Conservation (phyloP, 2,329 filamentous ascomycete species). For the Colletotrichum sp. region DNA sequence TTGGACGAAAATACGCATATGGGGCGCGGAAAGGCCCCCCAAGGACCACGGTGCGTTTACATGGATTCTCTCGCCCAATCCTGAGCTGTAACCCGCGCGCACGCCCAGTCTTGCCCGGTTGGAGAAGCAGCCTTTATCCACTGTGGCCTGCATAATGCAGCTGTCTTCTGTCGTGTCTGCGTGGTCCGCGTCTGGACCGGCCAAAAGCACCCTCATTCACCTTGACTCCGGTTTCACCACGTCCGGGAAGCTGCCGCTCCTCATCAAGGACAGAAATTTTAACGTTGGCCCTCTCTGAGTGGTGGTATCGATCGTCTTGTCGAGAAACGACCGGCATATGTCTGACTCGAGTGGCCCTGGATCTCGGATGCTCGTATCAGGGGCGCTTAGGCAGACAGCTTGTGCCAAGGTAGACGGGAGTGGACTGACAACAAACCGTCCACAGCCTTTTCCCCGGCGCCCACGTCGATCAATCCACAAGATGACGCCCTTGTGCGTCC, state of each 20-base stretch:
- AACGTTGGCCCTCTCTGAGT: not conserved
- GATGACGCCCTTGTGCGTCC: not conserved
- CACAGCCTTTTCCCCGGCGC: not conserved
- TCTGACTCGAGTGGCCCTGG: not conserved
- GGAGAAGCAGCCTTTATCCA: conserved; percentile 5
- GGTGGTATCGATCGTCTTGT: not conserved
- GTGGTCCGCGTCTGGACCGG: not conserved
- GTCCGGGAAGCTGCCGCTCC: not conserved
- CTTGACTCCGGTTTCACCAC: not conserved
- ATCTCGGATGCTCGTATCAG: not conserved
- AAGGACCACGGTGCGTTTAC: not conserved
- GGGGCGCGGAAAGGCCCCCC: not conserved
- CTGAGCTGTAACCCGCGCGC: not conserved
- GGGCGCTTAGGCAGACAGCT: not conserved
- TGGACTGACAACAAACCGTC: not conserved
- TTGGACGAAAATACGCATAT: not conserved
- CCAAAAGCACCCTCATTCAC: not conserved
- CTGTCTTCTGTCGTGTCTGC: conserved; percentile 1
- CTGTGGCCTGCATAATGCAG: conserved; percentile 16
- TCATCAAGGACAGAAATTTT: not conserved
- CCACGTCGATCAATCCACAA: not conserved
- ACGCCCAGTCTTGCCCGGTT: not conserved
- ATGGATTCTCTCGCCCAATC: conserved; percentile 6
- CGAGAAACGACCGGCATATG: not conserved
- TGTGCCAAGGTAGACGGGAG: not conserved